Percentiles rank a stretch among this genome's conserved stretches.
Evolutionary conservation across 2,329 filamentous ascomycete species (phyloP).

Genomic region (Lecanicillium sp.): DNA sequence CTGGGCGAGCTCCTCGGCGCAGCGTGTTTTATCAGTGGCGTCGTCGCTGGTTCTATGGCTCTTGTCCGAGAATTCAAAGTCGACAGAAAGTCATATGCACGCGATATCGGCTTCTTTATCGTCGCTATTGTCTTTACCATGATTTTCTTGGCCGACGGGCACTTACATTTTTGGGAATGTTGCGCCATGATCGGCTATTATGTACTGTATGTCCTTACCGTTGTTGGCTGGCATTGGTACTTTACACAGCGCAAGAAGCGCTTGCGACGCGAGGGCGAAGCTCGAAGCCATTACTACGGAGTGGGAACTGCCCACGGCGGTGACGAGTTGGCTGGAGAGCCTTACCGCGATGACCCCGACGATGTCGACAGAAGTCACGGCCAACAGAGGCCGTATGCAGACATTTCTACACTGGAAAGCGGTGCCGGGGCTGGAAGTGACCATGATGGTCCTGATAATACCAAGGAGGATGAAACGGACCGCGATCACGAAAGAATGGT

Average conservation of each 20-base stretch:
- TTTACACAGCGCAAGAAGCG: slow-evolving; percentile 51
- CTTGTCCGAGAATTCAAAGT: slow-evolving; percentile 93
- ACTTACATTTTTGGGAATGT: slow-evolving; percentile 82
- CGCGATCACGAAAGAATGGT: slow-evolving; percentile 54
- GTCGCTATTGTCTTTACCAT: slow-evolving; percentile 80
- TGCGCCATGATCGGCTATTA: slow-evolving; percentile 87
- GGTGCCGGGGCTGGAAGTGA: slow-evolving; percentile 40
- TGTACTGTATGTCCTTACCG: slow-evolving; percentile 76
- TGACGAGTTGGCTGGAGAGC: slow-evolving; percentile 46
- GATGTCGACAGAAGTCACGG: slow-evolving; percentile 17
- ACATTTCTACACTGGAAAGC: slow-evolving; percentile 36
- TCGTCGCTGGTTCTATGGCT: slow-evolving; percentile 96
- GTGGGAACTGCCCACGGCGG: slow-evolving; percentile 35
- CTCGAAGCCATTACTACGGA: slow-evolving; percentile 65
- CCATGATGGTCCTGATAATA: slow-evolving; percentile 26
- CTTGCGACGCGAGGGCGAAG: slow-evolving; percentile 59
- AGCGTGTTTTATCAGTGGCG: slow-evolving; percentile 90
- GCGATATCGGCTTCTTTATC: slow-evolving; percentile 90
- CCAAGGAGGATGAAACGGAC: slow-evolving; percentile 38
- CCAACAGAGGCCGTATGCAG: slow-evolving; percentile 15
- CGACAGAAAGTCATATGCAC: slow-evolving; percentile 77
- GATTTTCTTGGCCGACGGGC: slow-evolving; percentile 77
- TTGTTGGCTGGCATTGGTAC: slow-evolving; percentile 90
- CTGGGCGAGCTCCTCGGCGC: slow-evolving; percentile 93
- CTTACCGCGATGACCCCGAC: slow-evolving; percentile 55